phyloP scores from a whole-genome alignment of 768 basidiomycete species.

The Tulasnella sp. region DNA sequence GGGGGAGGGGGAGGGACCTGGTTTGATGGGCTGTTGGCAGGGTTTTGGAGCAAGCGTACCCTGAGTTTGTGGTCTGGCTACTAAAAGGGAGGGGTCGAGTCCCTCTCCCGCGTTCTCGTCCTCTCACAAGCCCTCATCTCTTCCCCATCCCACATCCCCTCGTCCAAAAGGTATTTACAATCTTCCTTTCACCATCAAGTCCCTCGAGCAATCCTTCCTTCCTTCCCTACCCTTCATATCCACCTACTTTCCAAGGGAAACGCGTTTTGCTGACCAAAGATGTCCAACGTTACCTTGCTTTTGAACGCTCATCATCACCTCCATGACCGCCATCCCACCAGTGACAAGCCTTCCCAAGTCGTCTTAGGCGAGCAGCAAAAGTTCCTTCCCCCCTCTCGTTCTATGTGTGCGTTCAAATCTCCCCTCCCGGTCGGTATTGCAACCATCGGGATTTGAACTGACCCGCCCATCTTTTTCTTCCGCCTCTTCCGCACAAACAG shows the following conservation, averaged over 20 bases:
- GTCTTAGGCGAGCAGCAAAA: slow-evolving; percentile 4
- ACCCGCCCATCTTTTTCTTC: neutral
- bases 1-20: neutral
- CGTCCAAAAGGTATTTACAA: slow-evolving; percentile 22
- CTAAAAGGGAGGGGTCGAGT: neutral
- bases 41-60: neutral
- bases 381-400: neutral
- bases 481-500: neutral
- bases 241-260: neutral
- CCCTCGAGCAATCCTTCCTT: slow-evolving; percentile 9
- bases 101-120: slow-evolving; percentile 2
- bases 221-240: neutral
- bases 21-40: neutral
- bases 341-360: slow-evolving; percentile 11
- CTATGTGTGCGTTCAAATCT: slow-evolving; percentile 6
- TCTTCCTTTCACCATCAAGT: slow-evolving; percentile 15
- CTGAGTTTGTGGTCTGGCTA: neutral
- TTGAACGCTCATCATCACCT: neutral
- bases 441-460: neutral
- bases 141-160: slow-evolving; percentile 15
- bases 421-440: neutral
- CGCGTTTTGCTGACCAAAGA: neutral
- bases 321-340: neutral
- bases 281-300: slow-evolving; percentile 20
- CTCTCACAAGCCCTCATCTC: slow-evolving; percentile 24